Conservation (phyloP, 441 rosid genomes). For the Erodium texanum region DNA sequence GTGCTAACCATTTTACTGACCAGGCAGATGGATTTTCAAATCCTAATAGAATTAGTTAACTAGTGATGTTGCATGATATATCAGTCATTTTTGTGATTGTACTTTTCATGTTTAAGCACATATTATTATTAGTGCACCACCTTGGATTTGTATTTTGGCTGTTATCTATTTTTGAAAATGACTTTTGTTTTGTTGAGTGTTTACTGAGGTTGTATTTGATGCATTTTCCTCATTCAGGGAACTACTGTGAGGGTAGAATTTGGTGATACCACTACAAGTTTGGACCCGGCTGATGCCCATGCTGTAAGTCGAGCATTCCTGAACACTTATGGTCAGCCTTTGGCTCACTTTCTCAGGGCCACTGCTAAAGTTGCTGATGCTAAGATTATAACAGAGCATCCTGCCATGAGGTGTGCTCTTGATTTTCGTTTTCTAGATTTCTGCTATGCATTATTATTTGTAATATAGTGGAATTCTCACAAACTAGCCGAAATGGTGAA, state of each 20-base stretch:
- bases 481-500: background rate
- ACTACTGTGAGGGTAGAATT: constrained; percentile 89
- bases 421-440: background rate
- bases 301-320: constrained; percentile 67
- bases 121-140: background rate
- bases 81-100: background rate
- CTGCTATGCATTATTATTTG: background rate
- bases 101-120: background rate
- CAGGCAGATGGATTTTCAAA: background rate
- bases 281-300: constrained; percentile 64
- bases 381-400: constrained; percentile 80
- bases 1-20: background rate
- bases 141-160: background rate
- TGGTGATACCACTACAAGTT: constrained; percentile 71
- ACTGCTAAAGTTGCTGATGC: constrained; percentile 83
- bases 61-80: too few species aligned
- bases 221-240: constrained; percentile 43
- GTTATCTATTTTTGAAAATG: background rate
- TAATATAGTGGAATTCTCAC: background rate
- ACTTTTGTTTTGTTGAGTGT: background rate
- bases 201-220: background rate
- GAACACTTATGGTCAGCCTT: constrained; percentile 75
- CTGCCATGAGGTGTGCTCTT: constrained; percentile 47
- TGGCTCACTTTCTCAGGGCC: constrained; percentile 89
- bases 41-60: background rate